Percentiles rank a stretch among this genome's conserved stretches.
Conservation (phyloP, 805 yeast species). For the Barnettozyma californica region DNA sequence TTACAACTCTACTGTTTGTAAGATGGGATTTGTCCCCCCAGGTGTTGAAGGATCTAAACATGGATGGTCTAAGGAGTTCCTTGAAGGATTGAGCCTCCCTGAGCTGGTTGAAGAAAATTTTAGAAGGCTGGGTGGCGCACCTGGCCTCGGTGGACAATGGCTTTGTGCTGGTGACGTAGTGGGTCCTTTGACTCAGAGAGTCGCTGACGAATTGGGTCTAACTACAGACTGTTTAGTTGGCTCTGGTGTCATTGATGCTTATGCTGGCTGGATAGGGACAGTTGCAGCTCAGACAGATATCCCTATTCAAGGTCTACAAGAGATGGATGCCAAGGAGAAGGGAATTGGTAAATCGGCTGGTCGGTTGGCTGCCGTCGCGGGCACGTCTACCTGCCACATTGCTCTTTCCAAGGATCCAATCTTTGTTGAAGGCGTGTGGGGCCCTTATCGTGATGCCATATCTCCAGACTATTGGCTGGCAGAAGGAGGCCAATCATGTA, state of each 20-base stretch:
- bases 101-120: constrained; percentile 78
- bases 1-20: constrained; percentile 87
- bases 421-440: constrained; percentile 97
- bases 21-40: constrained; percentile 89
- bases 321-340: constrained; percentile 39
- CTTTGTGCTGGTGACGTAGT: constrained; percentile 87
- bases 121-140: constrained; percentile 76
- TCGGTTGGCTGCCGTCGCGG: constrained; percentile 95
- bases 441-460: constrained; percentile 91
- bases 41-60: constrained; percentile 83
- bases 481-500: constrained; percentile 98
- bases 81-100: constrained; percentile 59
- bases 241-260: constrained; percentile 95
- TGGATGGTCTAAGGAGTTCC: constrained; percentile 88
- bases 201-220: constrained; percentile 83
- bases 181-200: constrained; percentile 57
- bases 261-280: constrained; percentile 98
- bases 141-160: constrained; percentile 65
- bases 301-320: constrained; percentile 42
- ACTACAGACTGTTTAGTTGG: constrained; percentile 80
- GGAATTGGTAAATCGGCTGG: constrained; percentile 66
- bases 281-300: constrained; percentile 83
- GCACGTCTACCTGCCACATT: constrained; percentile 96
- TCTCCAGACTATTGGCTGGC: constrained; percentile 92
- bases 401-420: constrained; percentile 79